These are phyloP conservation scores for Calonectria crousiana DNA, from an alignment of 2,329 filamentous ascomycete genomes.

Conservation along the genomic window DNA sequence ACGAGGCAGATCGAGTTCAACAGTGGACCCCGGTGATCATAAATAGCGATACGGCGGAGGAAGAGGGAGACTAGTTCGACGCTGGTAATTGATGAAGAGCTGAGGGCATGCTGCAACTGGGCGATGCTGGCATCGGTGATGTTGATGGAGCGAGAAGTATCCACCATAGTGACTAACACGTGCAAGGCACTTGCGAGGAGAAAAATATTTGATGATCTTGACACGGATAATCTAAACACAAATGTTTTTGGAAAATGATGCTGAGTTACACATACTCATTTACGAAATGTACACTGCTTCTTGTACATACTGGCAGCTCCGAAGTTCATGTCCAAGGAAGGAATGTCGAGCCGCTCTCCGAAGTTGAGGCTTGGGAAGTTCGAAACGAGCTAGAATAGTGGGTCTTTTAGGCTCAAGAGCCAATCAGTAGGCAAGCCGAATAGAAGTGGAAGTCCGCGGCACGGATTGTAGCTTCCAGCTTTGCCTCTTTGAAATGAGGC, in stretches of 20 bases:
- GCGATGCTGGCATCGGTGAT: conserved; percentile 39
- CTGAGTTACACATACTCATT: background rate
- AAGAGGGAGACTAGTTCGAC: conserved; percentile 45
- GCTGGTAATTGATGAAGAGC: conserved; percentile 30
- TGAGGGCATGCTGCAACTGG: conserved; percentile 40
- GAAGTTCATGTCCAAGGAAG: background rate
- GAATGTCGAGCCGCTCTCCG: conserved; percentile 11
- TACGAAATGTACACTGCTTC: background rate
- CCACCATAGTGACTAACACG: background rate
- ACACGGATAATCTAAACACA: background rate
- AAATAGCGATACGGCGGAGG: conserved; percentile 41
- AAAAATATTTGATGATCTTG: background rate
- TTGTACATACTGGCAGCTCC: background rate
- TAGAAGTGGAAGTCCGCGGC: too few relatives aligned
- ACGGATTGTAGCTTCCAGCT: too few relatives aligned
- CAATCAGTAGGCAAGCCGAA: background rate
- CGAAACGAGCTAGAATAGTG: background rate
- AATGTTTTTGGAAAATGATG: background rate
- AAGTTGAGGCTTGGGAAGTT: background rate
- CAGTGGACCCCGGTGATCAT: conserved; percentile 39
- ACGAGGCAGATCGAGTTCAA: conserved; percentile 45
- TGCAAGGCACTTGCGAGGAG: background rate
- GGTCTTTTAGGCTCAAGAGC: background rate
- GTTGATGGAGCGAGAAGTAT: background rate
- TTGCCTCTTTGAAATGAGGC: too few relatives aligned